Conservation (phyloP, 2,329 filamentous ascomycete species). For the Chaetomium olivaceum region DNA sequence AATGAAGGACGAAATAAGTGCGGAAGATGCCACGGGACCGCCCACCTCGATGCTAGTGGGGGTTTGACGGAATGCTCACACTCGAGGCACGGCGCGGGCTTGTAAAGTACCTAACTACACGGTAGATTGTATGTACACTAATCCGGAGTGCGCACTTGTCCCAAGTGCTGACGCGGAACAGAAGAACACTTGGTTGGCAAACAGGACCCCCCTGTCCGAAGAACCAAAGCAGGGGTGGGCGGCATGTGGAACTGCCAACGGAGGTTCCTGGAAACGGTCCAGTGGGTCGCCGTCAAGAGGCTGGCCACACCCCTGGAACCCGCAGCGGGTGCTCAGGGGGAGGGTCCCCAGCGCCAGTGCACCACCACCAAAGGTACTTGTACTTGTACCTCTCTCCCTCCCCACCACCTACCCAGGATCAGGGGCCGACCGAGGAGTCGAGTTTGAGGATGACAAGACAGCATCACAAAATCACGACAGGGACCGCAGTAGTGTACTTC, state of each 20-base stretch:
- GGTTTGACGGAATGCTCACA: background rate
- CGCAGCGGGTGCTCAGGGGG: background rate
- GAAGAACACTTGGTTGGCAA: slow-evolving; percentile 14
- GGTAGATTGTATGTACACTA: no score
- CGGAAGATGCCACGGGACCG: background rate
- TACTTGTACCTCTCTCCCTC: background rate
- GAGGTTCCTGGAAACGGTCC: slow-evolving; percentile 21
- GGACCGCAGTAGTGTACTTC: slow-evolving; percentile 5
- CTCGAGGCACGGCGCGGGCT: background rate
- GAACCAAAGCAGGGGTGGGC: background rate
- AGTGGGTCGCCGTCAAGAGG: slow-evolving; percentile 9
- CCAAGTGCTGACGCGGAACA: slow-evolving; percentile 16
- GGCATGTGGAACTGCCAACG: slow-evolving; percentile 15
- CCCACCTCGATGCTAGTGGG: background rate
- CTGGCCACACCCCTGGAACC: slow-evolving; percentile 5
- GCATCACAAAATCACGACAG: slow-evolving; percentile 13
- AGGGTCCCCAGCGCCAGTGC: background rate
- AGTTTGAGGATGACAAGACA: slow-evolving; percentile 7
- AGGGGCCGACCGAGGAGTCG: slow-evolving; percentile 7
- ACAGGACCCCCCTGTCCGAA: background rate
- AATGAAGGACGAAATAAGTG: background rate
- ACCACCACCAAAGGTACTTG: background rate
- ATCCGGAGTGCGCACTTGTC: background rate
- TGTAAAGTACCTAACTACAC: background rate
- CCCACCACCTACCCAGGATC: background rate